Conservation (phyloP, 2,329 filamentous ascomycete genomes). For the Lachnellula suecica region DNA sequence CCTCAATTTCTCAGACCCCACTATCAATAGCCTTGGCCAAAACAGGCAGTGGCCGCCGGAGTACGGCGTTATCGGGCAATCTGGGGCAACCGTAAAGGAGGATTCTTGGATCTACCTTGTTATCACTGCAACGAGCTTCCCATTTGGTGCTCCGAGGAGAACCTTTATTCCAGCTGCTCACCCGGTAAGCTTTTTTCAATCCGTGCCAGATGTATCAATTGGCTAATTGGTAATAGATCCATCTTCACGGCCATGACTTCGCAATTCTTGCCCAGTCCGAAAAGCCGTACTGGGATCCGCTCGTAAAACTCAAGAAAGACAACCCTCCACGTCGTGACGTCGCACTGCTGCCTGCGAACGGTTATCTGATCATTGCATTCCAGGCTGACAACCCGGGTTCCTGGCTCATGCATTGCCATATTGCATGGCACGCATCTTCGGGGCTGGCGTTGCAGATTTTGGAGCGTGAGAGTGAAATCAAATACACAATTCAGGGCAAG, state of each 20-base stretch:
- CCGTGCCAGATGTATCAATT: too few relatives aligned
- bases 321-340: constrained; percentile 52
- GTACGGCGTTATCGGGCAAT: neutral
- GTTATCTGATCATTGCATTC: constrained; percentile 20
- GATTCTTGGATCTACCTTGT: constrained; percentile 3
- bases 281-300: neutral
- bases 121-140: neutral
- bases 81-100: neutral
- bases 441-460: constrained; percentile 52
- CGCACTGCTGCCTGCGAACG: constrained; percentile 38
- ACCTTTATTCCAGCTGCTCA: constrained; percentile 3
- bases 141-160: neutral
- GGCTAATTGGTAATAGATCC: neutral
- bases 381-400: constrained; percentile 36
- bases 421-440: constrained; percentile 49
- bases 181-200: constrained; percentile 1
- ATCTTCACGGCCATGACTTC: constrained; percentile 9
- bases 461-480: constrained; percentile 33
- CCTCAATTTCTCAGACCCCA: neutral
- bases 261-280: constrained; percentile 1
- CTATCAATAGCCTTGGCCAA: neutral
- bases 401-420: constrained; percentile 30
- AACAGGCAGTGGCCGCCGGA: neutral
- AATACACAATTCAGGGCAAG: constrained; percentile 17
- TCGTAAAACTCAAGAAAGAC: neutral